Evolutionary conservation across 805 yeast genomes (phyloP).

Genomic region (Pichia pseudocactophila): DNA sequence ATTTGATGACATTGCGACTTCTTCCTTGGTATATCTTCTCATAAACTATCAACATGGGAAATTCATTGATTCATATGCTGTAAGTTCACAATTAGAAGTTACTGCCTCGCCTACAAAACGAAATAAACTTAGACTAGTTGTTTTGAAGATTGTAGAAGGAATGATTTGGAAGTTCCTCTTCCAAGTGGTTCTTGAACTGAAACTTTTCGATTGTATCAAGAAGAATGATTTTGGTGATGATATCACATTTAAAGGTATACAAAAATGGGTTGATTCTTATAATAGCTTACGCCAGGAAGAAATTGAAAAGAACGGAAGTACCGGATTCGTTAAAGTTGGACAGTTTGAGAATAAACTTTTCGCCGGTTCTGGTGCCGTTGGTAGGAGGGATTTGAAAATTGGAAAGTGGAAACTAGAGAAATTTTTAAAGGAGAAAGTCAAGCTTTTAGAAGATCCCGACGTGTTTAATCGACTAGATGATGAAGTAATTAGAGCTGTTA

Average conservation of each 20-base stretch:
- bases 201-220: slow-evolving; percentile 1
- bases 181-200: slow-evolving; percentile 4
- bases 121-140: slow-evolving; percentile 10
- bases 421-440: slow-evolving; percentile 38
- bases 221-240: neutral
- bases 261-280: slow-evolving; percentile 11
- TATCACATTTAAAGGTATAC: slow-evolving; percentile 2
- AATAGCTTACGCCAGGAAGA: slow-evolving; percentile 5
- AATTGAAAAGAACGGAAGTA: slow-evolving; percentile 5
- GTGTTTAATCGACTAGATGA: slow-evolving; percentile 45
- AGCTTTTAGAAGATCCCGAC: slow-evolving; percentile 29
- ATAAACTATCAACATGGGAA: slow-evolving; percentile 8
- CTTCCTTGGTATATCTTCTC: slow-evolving; percentile 3
- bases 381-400: slow-evolving; percentile 62
- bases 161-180: slow-evolving; percentile 7
- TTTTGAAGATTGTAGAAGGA: slow-evolving; percentile 10
- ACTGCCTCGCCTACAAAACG: slow-evolving; percentile 3
- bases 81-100: slow-evolving; percentile 9
- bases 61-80: slow-evolving; percentile 12
- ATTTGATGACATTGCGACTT: slow-evolving; percentile 7
- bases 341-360: slow-evolving; percentile 5
- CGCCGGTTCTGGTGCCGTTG: slow-evolving; percentile 29
- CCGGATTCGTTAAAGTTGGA: slow-evolving; percentile 8
- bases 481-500: slow-evolving; percentile 48
- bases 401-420: slow-evolving; percentile 55